Evolutionary conservation across 1,284 basidiomycete species (phyloP).

Genomic region (Leccinum subfulvum): DNA sequence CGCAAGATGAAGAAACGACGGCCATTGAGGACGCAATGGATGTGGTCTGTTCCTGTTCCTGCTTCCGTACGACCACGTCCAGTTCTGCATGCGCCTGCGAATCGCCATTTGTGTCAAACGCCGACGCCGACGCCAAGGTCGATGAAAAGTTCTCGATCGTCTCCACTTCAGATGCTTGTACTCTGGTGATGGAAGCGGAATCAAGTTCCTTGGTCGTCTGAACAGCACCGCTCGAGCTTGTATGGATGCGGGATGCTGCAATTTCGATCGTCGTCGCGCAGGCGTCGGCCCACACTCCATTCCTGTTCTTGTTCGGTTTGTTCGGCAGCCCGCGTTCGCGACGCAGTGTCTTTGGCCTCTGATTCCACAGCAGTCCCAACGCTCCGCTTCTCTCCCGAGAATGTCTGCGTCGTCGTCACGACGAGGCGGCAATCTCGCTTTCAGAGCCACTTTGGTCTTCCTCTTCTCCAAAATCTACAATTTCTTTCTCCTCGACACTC

Average conservation of each 20-base stretch:
- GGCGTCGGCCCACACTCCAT: neutral
- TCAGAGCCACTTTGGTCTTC: neutral
- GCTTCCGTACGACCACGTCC: neutral
- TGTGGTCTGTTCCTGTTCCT: neutral
- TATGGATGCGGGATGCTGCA: neutral
- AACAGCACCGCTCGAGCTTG: neutral
- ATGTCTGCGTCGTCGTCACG: neutral
- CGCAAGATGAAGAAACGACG: neutral
- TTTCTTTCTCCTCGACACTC: neutral
- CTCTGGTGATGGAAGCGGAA: neutral
- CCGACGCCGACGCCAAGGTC: neutral
- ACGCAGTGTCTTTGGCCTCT: neutral
- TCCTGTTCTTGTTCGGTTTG: neutral
- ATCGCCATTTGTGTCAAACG: neutral
- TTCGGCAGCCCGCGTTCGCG: neutral
- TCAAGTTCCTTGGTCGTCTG: neutral
- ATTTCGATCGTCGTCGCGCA: neutral
- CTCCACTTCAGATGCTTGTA: neutral
- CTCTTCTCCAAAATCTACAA: neutral
- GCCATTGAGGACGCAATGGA: conserved; percentile 1
- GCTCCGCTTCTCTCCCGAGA: neutral
- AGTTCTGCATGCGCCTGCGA: neutral
- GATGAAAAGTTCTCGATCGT: neutral
- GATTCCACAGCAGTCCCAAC: neutral
- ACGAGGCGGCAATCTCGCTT: neutral